phyloP scores from a whole-genome alignment of 805 yeast genomes.

The Candida maesae region DNA sequence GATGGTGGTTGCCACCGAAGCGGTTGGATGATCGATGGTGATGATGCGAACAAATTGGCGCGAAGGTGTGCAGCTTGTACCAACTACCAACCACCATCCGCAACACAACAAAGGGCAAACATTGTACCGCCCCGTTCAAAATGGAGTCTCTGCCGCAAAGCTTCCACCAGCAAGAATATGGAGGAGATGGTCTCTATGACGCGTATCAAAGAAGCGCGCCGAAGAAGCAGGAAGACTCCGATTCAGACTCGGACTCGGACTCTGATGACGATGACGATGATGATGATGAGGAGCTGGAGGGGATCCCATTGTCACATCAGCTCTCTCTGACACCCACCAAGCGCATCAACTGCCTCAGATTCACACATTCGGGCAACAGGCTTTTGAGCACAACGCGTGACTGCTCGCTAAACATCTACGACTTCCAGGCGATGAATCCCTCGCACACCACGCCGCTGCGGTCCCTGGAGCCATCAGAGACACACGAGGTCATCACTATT shows the following conservation, averaged over 20 bases:
- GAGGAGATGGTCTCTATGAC: neutral
- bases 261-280: conserved; percentile 12
- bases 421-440: conserved; percentile 32
- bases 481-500: conserved; percentile 9
- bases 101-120: too few relatives aligned
- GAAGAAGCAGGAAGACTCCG: neutral
- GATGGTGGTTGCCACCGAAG: too few relatives aligned
- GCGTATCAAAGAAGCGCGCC: neutral
- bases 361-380: conserved; percentile 26
- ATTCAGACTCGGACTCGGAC: neutral
- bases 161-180: neutral
- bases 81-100: too few relatives aligned
- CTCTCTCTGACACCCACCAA: conserved; percentile 22
- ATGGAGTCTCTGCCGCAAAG: neutral
- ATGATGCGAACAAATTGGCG: too few relatives aligned
- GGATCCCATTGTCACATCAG: conserved; percentile 35
- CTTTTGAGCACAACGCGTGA: conserved; percentile 29
- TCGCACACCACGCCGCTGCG: conserved; percentile 11
- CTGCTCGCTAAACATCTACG: conserved; percentile 27
- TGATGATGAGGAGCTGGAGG: conserved; percentile 26
- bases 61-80: too few relatives aligned
- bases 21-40: too few relatives aligned
- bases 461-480: conserved; percentile 14
- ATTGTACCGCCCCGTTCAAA: too few relatives aligned
- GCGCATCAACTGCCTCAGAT: conserved; percentile 23